phyloP scores from a whole-genome alignment of 768 basidiomycete species.

The Leccinum aurantiacum region DNA sequence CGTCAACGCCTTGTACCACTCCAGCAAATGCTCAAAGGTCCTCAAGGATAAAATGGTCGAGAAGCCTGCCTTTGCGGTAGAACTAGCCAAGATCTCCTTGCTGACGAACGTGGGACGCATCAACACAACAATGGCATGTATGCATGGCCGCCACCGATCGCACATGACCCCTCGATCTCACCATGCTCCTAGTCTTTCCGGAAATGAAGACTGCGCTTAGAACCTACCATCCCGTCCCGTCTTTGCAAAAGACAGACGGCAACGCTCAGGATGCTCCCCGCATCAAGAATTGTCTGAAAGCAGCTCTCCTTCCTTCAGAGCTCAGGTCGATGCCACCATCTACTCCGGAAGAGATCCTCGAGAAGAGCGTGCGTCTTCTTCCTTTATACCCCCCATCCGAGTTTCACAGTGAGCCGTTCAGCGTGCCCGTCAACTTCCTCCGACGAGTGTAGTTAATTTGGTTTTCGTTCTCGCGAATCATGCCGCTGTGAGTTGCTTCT shows the following conservation, averaged over 20 bases:
- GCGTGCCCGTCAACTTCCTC: constrained; percentile 63
- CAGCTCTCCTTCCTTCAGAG: constrained; percentile 71
- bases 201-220: constrained; percentile 91
- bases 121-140: constrained; percentile 90
- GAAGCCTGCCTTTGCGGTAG: constrained; percentile 72
- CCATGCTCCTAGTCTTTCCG: constrained; percentile 65
- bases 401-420: constrained; percentile 25
- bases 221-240: constrained; percentile 88
- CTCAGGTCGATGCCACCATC: constrained; percentile 63
- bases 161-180: constrained; percentile 17
- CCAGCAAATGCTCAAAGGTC: constrained; percentile 82
- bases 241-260: constrained; percentile 82
- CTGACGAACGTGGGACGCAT: constrained; percentile 89
- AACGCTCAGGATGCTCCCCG: constrained; percentile 90
- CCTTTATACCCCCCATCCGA: constrained; percentile 3
- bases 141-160: constrained; percentile 31
- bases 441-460: constrained; percentile 84
- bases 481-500: constrained; percentile 55
- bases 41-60: constrained; percentile 87
- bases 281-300: constrained; percentile 89
- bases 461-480: constrained; percentile 83
- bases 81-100: constrained; percentile 80
- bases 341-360: constrained; percentile 71
- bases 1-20: constrained; percentile 76
- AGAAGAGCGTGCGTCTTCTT: constrained; percentile 52